Evolutionary conservation across 2,329 filamentous ascomycete genomes (phyloP).

Genomic region (Metarhizium sp.): DNA sequence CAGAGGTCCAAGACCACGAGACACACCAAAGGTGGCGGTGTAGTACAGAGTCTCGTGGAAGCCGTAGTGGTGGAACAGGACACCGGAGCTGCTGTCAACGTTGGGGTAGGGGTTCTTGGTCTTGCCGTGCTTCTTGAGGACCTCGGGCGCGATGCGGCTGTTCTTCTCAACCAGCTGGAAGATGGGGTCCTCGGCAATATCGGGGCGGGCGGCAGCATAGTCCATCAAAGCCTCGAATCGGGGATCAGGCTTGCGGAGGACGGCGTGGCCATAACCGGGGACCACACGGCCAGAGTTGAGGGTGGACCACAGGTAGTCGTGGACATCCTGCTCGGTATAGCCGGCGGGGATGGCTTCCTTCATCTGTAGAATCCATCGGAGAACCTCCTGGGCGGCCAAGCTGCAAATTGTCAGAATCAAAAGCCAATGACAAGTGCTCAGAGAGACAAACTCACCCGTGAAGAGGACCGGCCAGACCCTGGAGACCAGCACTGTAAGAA

Average conservation of each 20-base stretch:
- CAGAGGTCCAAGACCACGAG: slow-evolving; percentile 70
- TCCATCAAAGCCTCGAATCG: slow-evolving; percentile 96
- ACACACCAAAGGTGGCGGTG: slow-evolving; percentile 62
- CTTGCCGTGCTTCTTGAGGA: slow-evolving; percentile 93
- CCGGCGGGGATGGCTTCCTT: slow-evolving; percentile 71
- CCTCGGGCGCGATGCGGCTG: slow-evolving; percentile 79
- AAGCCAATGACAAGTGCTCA: not conserved
- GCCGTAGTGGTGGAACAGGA: slow-evolving; percentile 96
- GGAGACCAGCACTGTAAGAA: slow-evolving; percentile 89
- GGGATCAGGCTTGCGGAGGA: slow-evolving; percentile 92
- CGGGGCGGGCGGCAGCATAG: slow-evolving; percentile 75
- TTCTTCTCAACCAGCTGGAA: slow-evolving; percentile 94
- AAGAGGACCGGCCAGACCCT: slow-evolving; percentile 83
- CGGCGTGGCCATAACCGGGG: slow-evolving; percentile 90
- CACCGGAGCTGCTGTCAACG: slow-evolving; percentile 86
- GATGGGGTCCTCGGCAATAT: slow-evolving; percentile 79
- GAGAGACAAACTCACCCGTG: slow-evolving; percentile 36
- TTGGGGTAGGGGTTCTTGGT: slow-evolving; percentile 98
- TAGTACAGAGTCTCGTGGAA: slow-evolving; percentile 98
- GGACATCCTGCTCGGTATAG: slow-evolving; percentile 74
- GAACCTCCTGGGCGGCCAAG: slow-evolving; percentile 90
- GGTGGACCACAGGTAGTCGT: slow-evolving; percentile 83
- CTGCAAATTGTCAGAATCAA: slow-evolving; percentile 24
- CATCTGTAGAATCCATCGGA: slow-evolving; percentile 96
- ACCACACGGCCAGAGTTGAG: slow-evolving; percentile 91